phyloP scores from a whole-genome alignment of 805 yeast genomes.

The Barnettozyma pratensis region DNA sequence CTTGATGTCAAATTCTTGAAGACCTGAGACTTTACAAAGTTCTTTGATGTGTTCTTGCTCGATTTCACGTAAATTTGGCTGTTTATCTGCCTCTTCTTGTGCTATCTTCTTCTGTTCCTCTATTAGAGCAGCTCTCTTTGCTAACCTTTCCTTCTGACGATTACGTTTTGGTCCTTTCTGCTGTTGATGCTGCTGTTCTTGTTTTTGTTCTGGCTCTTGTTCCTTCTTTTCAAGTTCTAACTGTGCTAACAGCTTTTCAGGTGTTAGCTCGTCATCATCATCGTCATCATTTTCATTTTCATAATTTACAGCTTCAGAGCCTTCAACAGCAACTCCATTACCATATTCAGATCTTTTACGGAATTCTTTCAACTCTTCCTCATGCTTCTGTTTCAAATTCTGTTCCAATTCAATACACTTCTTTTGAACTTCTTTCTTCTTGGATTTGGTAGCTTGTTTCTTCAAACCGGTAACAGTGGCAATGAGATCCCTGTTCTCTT shows the following conservation, averaged over 20 bases:
- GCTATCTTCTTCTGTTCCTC: conserved; percentile 65
- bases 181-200: conserved; percentile 12
- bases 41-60: conserved; percentile 64
- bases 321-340: neutral
- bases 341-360: neutral
- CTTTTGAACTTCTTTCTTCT: conserved; percentile 57
- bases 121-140: conserved; percentile 67
- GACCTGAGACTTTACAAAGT: conserved; percentile 42
- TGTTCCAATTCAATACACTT: conserved; percentile 58
- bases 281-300: conserved; percentile 28
- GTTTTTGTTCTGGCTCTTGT: conserved; percentile 13
- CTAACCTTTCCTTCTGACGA: conserved; percentile 79
- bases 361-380: conserved; percentile 37
- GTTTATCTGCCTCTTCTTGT: conserved; percentile 54
- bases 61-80: conserved; percentile 63
- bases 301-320: conserved; percentile 11
- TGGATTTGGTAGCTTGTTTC: conserved; percentile 79
- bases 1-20: conserved; percentile 61
- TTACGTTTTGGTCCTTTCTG: conserved; percentile 50
- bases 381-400: conserved; percentile 50
- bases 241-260: conserved; percentile 63
- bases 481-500: conserved; percentile 61
- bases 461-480: conserved; percentile 70
- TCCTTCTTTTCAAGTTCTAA: conserved; percentile 37
- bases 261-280: conserved; percentile 53